Percentiles rank a stretch among this genome's conserved stretches.
phyloP scores from a whole-genome alignment of 345 rosid species.

The Brassica rapa region DNA sequence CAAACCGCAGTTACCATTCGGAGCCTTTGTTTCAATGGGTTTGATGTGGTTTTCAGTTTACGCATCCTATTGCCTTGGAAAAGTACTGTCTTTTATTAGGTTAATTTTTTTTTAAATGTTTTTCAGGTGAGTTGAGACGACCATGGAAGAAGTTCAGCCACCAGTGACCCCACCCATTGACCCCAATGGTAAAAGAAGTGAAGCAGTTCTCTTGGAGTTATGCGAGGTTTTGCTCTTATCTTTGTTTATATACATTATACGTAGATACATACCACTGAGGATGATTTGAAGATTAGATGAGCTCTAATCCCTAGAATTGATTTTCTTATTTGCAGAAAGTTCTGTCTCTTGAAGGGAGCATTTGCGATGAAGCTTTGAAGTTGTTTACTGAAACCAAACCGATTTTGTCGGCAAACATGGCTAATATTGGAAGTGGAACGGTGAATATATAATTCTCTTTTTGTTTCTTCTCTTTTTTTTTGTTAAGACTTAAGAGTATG shows the following conservation, averaged over 20 bases:
- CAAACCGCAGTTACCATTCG: no score
- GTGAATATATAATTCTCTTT: conserved; percentile 40
- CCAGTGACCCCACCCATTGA: conserved; percentile 43
- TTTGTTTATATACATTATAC: neutral
- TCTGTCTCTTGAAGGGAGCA: conserved; percentile 55
- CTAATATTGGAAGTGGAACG: conserved; percentile 65
- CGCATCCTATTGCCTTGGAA: neutral
- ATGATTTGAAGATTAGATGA: neutral
- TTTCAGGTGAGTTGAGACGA: conserved; percentile 25
- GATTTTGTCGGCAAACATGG: conserved; percentile 50
- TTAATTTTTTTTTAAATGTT: neutral
- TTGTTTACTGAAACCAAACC: conserved; percentile 73
- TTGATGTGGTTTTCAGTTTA: conserved; percentile 4
- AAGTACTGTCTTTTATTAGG: neutral
- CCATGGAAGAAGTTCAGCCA: conserved; percentile 47
- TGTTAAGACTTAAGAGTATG: conserved; percentile 21
- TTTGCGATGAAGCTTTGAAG: conserved; percentile 47
- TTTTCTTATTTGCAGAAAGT: conserved; percentile 53
- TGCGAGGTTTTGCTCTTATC: conserved; percentile 35
- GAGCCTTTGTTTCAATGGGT: neutral
- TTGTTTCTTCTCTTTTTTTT: neutral
- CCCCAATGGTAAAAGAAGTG: conserved; percentile 34
- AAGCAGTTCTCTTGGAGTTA: conserved; percentile 32
- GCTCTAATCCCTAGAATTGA: neutral
- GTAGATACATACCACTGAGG: neutral